phyloP scores from a whole-genome alignment of 2,329 filamentous ascomycete species.

The Phialophora expanda region DNA sequence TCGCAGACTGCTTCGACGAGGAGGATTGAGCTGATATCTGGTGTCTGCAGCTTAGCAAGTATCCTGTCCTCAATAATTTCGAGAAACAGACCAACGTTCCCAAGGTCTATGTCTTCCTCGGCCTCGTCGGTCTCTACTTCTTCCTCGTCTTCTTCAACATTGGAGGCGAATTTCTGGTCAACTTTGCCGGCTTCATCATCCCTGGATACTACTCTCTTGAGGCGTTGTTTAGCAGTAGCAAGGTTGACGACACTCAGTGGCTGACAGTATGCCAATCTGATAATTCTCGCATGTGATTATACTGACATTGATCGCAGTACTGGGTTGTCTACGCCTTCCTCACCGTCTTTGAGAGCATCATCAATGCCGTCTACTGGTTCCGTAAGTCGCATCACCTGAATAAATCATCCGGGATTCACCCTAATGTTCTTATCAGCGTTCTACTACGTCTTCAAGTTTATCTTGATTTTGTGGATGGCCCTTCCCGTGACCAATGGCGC shows the following conservation, averaged over 20 bases:
- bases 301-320: constrained; percentile 56
- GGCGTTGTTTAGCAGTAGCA: constrained; percentile 65
- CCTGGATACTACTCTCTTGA: constrained; percentile 70
- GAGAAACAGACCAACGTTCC: constrained; percentile 71
- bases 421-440: constrained; percentile 73
- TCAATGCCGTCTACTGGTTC: constrained; percentile 74
- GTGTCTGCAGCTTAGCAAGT: constrained; percentile 66
- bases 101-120: constrained; percentile 71
- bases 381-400: constrained; percentile 84
- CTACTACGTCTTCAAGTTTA: constrained; percentile 99
- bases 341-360: constrained; percentile 68
- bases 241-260: constrained; percentile 71
- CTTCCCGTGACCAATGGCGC: constrained; percentile 96
- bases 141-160: constrained; percentile 76
- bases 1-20: neutral
- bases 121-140: constrained; percentile 69
- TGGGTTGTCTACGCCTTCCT: constrained; percentile 72
- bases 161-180: constrained; percentile 70
- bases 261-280: constrained; percentile 56
- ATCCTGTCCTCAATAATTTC: constrained; percentile 69
- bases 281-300: constrained; percentile 7
- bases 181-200: constrained; percentile 68
- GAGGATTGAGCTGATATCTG: constrained; percentile 17
- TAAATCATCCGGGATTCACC: constrained; percentile 99
- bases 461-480: constrained; percentile 95